Percentiles rank a stretch among this genome's conserved stretches.
Evolutionary conservation across 2,329 filamentous ascomycete species (phyloP).

Genomic region (Orbilia javanica): DNA sequence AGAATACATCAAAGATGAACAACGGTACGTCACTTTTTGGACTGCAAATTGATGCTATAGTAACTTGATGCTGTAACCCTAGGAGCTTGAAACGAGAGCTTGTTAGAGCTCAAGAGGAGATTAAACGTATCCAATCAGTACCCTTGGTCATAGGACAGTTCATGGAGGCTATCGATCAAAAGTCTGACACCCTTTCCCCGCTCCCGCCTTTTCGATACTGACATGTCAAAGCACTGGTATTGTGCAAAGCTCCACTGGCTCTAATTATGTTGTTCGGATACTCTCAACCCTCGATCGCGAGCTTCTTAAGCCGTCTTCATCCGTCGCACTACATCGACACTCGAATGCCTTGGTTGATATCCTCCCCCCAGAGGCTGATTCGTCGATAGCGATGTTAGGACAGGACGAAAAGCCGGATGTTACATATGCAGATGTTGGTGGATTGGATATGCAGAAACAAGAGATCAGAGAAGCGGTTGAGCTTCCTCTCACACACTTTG

Average conservation of each 20-base stretch:
- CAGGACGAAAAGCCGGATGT: slow-evolving; percentile 98
- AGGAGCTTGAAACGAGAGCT: slow-evolving; percentile 97
- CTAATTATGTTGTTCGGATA: slow-evolving; percentile 98
- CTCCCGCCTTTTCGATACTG: background rate
- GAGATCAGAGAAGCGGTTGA: slow-evolving; percentile 98
- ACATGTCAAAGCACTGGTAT: slow-evolving; percentile 83
- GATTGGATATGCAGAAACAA: slow-evolving; percentile 99
- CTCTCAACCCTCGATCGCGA: slow-evolving; percentile 98
- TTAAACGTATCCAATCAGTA: slow-evolving; percentile 99
- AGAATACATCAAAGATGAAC: slow-evolving; percentile 99
- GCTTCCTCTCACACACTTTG: slow-evolving; percentile 95
- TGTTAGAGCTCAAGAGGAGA: slow-evolving; percentile 97
- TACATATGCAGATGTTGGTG: slow-evolving; percentile 96
- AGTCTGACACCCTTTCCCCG: slow-evolving; percentile 71
- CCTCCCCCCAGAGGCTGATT: slow-evolving; percentile 97
- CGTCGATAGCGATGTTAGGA: slow-evolving; percentile 97
- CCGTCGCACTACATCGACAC: slow-evolving; percentile 96
- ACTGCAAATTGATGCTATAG: background rate
- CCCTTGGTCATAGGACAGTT: slow-evolving; percentile 98
- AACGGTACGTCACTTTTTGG: slow-evolving; percentile 72
- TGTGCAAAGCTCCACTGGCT: slow-evolving; percentile 96
- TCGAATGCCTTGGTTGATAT: slow-evolving; percentile 99
- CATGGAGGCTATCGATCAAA: slow-evolving; percentile 99
- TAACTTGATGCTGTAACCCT: slow-evolving; percentile 56
- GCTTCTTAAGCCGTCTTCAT: slow-evolving; percentile 96